Base-by-base conservation (phyloP, 176 grass and related monocot species). In the Phoenix roebelenii region DNA sequence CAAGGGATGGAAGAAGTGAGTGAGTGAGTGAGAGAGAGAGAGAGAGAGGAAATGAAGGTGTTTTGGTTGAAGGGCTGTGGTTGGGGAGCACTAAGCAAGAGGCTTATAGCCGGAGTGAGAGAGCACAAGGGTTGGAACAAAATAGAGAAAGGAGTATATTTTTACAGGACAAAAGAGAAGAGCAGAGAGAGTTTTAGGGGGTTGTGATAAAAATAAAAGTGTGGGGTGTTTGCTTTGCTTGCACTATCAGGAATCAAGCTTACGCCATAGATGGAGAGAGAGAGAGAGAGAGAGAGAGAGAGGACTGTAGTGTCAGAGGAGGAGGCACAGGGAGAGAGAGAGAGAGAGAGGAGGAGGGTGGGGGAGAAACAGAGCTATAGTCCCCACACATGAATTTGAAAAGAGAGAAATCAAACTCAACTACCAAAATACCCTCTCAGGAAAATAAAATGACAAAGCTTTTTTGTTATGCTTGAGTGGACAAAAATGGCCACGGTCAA, bases 171-270 rank as follows among this genome's bases (percentile, higher is more conserved):
- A 70, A 70, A 57, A 44, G 35, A 44, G 35, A 23, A 61, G 50
- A 35, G 61, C 65, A 32, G 50, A 52, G 35, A 23, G 60, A 71
- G 72, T 29, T 74, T 75, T 83, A 62, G 71, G 6, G 32, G 55
- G 58, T 32, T 51, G 60, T 12, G 57, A 70, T 49, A 16, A 64
- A 82, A 70, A 76, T 61, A 72, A 74, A 39, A 83, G 76, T 64
- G 74, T 83, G 74, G 55, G 83, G 70, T 76, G 73, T 73, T 85
- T 86, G 82, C 90, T 89, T 95, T 81, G 85, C 90, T 95, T 95
- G 82, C 82, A 95, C 90, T 89, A 80, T 75, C 90, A 95, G 90
- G 85, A 89, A 95, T 86, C 90, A 79, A 95, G 73, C 82, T 71
- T 83, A 80, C 73, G 74, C 60, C 25, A 82, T 69, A 71, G 70